These are phyloP conservation scores for Bidens hawaiensis DNA, from an alignment of 140 eudicot genomes.

Conservation along the genomic window DNA sequence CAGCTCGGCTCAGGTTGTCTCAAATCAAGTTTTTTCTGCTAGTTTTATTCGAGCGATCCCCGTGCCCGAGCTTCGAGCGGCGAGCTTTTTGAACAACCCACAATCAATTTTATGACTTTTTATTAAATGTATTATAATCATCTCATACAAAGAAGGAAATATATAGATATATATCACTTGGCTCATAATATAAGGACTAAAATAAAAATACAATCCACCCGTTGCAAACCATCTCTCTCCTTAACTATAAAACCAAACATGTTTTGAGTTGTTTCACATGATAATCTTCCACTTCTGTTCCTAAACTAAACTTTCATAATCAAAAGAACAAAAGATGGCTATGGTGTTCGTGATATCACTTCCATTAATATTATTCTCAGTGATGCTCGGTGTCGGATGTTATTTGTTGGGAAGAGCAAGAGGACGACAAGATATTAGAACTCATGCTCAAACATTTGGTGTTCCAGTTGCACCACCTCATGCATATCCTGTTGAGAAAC, in stretches of 20 bases:
- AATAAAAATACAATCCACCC: conserved; percentile 1
- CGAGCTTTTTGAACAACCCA: too few relatives aligned
- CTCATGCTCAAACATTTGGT: conserved; percentile 60
- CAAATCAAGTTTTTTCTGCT: too few relatives aligned
- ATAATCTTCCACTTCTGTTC: not conserved
- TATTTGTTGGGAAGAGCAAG: conserved; percentile 60
- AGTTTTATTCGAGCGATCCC: too few relatives aligned
- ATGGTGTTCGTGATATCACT: conserved; percentile 69
- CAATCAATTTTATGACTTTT: too few relatives aligned
- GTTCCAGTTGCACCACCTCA: conserved; percentile 57
- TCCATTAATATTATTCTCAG: conserved; percentile 62
- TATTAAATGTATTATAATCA: too few relatives aligned
- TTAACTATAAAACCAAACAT: not conserved
- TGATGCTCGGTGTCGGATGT: conserved; percentile 68
- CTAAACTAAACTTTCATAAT: not conserved
- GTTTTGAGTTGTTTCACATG: not conserved
- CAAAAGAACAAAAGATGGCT: conserved; percentile 41
- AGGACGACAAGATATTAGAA: conserved; percentile 66
- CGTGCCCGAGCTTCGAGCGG: too few relatives aligned
- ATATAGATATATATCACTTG: not conserved
- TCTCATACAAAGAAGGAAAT: too few relatives aligned
- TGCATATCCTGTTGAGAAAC: not conserved
- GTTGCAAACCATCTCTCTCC: not conserved
- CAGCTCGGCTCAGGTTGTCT: too few relatives aligned
- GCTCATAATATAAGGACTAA: conserved; percentile 8